Conservation (phyloP, 352 stramenopile genomes). For the Phytophthora agathidicida region DNA sequence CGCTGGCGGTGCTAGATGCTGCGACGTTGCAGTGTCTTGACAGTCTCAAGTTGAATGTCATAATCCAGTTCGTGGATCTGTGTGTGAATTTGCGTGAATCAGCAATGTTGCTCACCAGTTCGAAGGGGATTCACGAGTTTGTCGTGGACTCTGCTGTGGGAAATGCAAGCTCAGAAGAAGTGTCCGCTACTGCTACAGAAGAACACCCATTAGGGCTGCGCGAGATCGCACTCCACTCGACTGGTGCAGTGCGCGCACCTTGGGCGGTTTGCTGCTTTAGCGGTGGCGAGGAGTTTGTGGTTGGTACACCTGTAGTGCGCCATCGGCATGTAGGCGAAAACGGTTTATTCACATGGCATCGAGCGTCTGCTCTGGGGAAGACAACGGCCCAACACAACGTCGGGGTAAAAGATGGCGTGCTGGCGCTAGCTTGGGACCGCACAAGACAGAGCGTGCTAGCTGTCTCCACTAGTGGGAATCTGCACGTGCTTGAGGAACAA, state of each 20-base stretch:
- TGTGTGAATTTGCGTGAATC: slow-evolving; percentile 58
- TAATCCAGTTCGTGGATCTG: slow-evolving; percentile 77
- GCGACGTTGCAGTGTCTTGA: slow-evolving; percentile 53
- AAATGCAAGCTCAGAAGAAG: slow-evolving; percentile 2
- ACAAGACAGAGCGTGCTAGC: slow-evolving; percentile 58
- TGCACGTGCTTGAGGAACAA: slow-evolving; percentile 78
- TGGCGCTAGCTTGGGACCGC: slow-evolving; percentile 65
- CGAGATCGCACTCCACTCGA: slow-evolving; percentile 63
- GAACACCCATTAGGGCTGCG: slow-evolving; percentile 30
- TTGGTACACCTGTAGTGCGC: slow-evolving; percentile 78
- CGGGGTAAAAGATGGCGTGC: slow-evolving; percentile 78
- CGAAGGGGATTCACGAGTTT: slow-evolving; percentile 82
- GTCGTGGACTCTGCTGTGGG: slow-evolving; percentile 9
- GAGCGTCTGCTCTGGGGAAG: slow-evolving; percentile 31
- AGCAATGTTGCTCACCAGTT: slow-evolving; percentile 63
- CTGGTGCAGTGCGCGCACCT: slow-evolving; percentile 70
- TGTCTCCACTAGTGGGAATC: slow-evolving; percentile 65
- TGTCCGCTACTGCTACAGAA: background rate
- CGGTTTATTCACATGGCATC: slow-evolving; percentile 82
- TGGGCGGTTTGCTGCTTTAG: slow-evolving; percentile 81
- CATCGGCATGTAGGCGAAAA: slow-evolving; percentile 84
- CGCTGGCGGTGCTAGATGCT: slow-evolving; percentile 63
- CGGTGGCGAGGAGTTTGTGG: slow-evolving; percentile 65
- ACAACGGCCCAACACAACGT: slow-evolving; percentile 69
- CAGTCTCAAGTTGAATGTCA: slow-evolving; percentile 48